phyloP scores from a whole-genome alignment of 768 basidiomycete genomes.

The Leccinum boreale region DNA sequence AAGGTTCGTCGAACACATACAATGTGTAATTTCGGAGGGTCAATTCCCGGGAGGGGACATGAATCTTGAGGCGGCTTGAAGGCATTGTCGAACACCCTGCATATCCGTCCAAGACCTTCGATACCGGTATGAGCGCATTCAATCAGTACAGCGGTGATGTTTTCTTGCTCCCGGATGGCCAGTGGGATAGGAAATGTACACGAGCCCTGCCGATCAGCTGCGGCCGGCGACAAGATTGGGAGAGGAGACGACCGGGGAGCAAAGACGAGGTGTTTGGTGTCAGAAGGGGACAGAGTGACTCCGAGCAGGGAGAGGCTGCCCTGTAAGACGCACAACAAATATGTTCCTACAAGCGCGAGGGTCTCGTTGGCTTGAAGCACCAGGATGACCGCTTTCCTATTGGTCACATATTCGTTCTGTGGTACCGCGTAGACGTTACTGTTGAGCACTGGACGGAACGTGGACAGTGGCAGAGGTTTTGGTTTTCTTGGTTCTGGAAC shows the following conservation, averaged over 20 bases:
- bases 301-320: slow-evolving; percentile 63
- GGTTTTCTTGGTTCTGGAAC: slow-evolving; percentile 5
- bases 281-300: slow-evolving; percentile 42
- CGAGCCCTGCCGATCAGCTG: slow-evolving; percentile 10
- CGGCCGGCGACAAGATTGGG: slow-evolving; percentile 44
- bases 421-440: slow-evolving; percentile 33
- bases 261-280: slow-evolving; percentile 50
- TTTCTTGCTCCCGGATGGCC: slow-evolving; percentile 9
- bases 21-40: slow-evolving; percentile 47
- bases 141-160: slow-evolving; percentile 48
- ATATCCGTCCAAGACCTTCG: slow-evolving; percentile 62
- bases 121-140: slow-evolving; percentile 58
- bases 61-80: slow-evolving; percentile 50
- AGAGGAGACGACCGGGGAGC: slow-evolving; percentile 80
- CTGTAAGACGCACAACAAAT: slow-evolving; percentile 56
- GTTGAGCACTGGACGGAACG: slow-evolving; percentile 44
- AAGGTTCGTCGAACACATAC: slow-evolving; percentile 33
- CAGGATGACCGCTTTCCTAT: slow-evolving; percentile 36
- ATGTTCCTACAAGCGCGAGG: slow-evolving; percentile 67
- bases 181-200: slow-evolving; percentile 14
- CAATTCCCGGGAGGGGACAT: slow-evolving; percentile 32
- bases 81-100: slow-evolving; percentile 56
- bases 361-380: slow-evolving; percentile 47
- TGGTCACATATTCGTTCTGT: not conserved
- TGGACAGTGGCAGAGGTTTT: slow-evolving; percentile 38